Evolutionary conservation across 139 green algal genomes (phyloP).

Genomic region (Medakamo hakoo): DNA sequence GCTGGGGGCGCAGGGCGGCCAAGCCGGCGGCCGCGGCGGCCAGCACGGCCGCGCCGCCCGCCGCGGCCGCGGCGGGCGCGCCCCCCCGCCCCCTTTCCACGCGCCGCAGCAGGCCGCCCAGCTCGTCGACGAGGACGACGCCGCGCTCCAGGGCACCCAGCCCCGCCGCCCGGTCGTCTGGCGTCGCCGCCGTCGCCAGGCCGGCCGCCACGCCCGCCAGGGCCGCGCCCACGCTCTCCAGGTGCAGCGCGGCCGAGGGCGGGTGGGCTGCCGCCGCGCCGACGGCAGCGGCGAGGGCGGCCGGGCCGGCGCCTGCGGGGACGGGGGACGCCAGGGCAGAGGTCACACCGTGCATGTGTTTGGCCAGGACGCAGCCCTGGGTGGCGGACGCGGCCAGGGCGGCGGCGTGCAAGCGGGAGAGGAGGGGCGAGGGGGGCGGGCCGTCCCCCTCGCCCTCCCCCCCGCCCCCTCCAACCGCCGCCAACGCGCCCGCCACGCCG

Average conservation of each 20-base stretch:
- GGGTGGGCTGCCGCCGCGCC: neutral
- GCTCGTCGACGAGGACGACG: neutral
- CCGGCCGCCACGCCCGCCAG: neutral
- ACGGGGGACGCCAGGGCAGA: neutral
- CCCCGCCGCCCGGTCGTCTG: neutral
- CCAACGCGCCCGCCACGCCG: neutral
- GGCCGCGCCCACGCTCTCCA: neutral
- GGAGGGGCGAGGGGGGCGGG: neutral
- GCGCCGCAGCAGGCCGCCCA: neutral
- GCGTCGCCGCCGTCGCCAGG: neutral
- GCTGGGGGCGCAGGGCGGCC: neutral
- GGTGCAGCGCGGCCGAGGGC: too few relatives aligned
- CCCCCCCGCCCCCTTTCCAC: too few relatives aligned
- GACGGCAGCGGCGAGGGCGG: neutral
- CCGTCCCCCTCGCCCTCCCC: neutral
- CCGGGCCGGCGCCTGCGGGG: neutral
- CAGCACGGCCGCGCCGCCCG: neutral
- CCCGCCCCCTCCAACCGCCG: neutral
- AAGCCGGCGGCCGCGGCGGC: neutral
- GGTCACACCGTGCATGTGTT: neutral
- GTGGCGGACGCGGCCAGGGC: neutral
- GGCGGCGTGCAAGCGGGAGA: neutral
- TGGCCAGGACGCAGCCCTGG: neutral
- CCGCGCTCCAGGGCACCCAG: neutral
- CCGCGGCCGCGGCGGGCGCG: too few relatives aligned